Evolutionary conservation across 495 filamentous ascomycete species (phyloP).

Genomic region (Aspergillus hancockii): DNA sequence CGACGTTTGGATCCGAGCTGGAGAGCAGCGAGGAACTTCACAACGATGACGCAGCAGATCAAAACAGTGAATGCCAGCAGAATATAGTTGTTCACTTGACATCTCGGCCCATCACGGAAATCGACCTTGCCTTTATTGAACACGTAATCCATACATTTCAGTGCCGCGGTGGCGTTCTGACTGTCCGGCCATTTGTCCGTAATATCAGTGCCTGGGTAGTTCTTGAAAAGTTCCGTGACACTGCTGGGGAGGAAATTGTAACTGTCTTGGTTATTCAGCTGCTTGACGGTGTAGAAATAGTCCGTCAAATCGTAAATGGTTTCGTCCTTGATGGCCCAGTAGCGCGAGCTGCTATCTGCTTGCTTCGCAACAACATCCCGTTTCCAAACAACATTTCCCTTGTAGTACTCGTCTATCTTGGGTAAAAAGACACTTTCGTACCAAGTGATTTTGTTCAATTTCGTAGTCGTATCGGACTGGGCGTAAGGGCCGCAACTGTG

Average conservation of each 20-base stretch:
- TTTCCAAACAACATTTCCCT: conserved; percentile 82
- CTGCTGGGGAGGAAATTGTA: conserved; percentile 70
- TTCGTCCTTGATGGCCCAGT: conserved; percentile 76
- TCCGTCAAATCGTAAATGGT: conserved; percentile 87
- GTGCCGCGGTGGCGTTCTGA: conserved; percentile 51
- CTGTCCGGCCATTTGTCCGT: conserved; percentile 62
- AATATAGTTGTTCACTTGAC: conserved; percentile 90
- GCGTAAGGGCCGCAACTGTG: conserved; percentile 67
- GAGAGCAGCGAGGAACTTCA: conserved; percentile 92
- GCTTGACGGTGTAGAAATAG: conserved; percentile 73
- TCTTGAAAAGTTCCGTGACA: conserved; percentile 64
- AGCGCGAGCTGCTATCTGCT: conserved; percentile 66
- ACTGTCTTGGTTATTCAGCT: conserved; percentile 44
- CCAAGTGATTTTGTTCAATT: conserved; percentile 68
- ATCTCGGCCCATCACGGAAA: conserved; percentile 74
- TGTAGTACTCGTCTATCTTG: conserved; percentile 79
- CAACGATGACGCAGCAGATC: conserved; percentile 73
- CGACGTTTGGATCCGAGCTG: conserved; percentile 92
- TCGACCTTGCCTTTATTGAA: conserved; percentile 85
- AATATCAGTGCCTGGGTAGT: conserved; percentile 78
- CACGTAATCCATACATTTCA: conserved; percentile 78
- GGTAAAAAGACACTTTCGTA: conserved; percentile 74
- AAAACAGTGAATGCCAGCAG: conserved; percentile 83
- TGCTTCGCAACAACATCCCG: conserved; percentile 46
- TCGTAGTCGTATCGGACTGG: conserved; percentile 52